Evolutionary conservation across 2,329 filamentous ascomycete species (phyloP).

Genomic region (Pyrenophora seminiperda): DNA sequence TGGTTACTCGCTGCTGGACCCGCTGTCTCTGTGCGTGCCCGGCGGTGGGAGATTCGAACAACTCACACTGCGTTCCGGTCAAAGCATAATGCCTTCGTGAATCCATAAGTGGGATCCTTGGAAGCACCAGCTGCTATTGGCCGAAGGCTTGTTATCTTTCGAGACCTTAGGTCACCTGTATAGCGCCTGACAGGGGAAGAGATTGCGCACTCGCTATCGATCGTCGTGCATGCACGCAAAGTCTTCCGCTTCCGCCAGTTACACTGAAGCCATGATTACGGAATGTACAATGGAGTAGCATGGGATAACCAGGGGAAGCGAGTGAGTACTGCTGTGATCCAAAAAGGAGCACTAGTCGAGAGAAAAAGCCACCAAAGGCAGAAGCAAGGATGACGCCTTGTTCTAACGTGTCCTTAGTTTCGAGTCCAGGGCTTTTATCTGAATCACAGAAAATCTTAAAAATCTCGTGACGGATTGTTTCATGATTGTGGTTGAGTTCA

Average conservation of each 20-base stretch:
- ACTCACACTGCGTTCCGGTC: constrained; percentile 28
- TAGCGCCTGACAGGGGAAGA: constrained; percentile 15
- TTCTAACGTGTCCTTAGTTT: background rate
- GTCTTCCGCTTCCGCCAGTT: constrained; percentile 28
- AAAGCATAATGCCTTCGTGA: constrained; percentile 15
- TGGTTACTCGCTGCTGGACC: constrained; percentile 15
- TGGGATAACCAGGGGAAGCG: constrained; percentile 4
- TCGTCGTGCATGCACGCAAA: constrained; percentile 8
- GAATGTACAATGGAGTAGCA: constrained; percentile 18
- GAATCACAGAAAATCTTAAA: background rate
- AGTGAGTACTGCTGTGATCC: background rate
- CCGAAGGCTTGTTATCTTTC: constrained; percentile 8
- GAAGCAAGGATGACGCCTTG: background rate
- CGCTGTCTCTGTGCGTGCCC: constrained; percentile 30
- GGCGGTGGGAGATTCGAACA: constrained; percentile 41
- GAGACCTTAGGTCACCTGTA: constrained; percentile 21
- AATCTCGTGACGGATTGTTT: background rate
- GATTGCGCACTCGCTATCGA: constrained; percentile 10
- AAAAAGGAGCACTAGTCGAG: constrained; percentile 1
- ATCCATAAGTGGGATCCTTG: constrained; percentile 2
- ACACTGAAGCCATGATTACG: constrained; percentile 30
- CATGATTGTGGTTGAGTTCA: background rate
- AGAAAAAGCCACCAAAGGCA: background rate
- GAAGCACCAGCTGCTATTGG: constrained; percentile 9
- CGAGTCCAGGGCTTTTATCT: constrained; percentile 5